Base-by-base conservation (phyloP, 768 basidiomycete species). In the Filobasidium wieringae region DNA sequence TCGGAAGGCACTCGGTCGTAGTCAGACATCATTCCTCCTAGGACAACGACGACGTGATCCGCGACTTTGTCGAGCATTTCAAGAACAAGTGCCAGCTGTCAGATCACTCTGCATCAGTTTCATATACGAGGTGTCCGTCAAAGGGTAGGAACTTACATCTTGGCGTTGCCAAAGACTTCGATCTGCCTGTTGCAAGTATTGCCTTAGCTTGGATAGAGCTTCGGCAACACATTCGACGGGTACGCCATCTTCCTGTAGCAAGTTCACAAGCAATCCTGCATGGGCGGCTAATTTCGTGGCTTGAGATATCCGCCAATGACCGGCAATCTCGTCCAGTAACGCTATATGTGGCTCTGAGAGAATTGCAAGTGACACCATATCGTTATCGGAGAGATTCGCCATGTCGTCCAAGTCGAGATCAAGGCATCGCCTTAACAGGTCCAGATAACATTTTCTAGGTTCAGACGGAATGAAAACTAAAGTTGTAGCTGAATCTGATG, bases 161-260 rank as follows among this genome's bases (percentile, higher is more conserved):
- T 81, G 80, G 19, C 75, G 76, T 1, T 86, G 79, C 93, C 95
- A 96, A 41, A 81, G 78, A 19, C 84, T 81, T 1, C 87, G 68
- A 7, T 84, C 81, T 31, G 79, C 80, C 60, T 92, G 88, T 33
- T 80, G 77, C 66, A 83, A 77, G 9, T 84, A 81, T 68, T 85
- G 86, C 19, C 78, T 74, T 19, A 93, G 79, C 57, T 81, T 82
- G 43, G 82, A 80, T 47, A 95, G 73, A 11, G 88, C 93, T 72
- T 96, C 95, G 0, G 86, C 86, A 53, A 97, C 82, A 72, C 95
- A 97, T 67, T 93, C 93, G 68, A 93, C 77, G 1, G 95, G 95
- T 5, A 97, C 88, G 62, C 90, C 84, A 61, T 86, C 84, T 32
- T 86, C 81, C 74, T 91, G 87, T 68, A 86, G 95, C 69, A 90